phyloP scores from a whole-genome alignment of 2,329 filamentous ascomycete genomes.

The Coleophoma cylindrospora region DNA sequence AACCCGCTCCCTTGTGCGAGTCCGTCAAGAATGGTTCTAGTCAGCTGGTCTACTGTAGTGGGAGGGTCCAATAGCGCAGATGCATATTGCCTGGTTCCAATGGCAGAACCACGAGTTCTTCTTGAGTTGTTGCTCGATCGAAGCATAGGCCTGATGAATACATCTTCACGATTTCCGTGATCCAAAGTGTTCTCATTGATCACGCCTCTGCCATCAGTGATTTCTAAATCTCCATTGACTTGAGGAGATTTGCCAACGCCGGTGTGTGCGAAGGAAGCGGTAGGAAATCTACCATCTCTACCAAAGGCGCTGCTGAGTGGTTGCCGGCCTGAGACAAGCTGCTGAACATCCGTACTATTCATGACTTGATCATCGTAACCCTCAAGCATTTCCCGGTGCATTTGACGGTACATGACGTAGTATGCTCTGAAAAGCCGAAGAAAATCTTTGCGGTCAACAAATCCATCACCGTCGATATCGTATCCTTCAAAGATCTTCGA shows the following conservation, averaged over 20 bases:
- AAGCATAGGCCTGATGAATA: constrained; percentile 39
- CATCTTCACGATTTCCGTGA: constrained; percentile 52
- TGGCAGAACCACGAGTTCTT: constrained; percentile 14
- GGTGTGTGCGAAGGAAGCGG: constrained; percentile 52
- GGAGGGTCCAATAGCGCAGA: constrained; percentile 22
- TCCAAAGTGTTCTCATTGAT: constrained; percentile 57
- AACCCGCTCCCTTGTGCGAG: not conserved
- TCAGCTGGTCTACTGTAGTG: constrained; percentile 13
- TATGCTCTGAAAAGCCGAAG: constrained; percentile 88
- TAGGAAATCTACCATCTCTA: constrained; percentile 63
- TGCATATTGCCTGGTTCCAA: constrained; percentile 1
- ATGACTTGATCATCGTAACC: constrained; percentile 74
- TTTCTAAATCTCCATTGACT: constrained; percentile 57
- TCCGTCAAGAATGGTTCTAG: constrained; percentile 1
- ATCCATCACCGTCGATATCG: constrained; percentile 85
- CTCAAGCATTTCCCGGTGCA: constrained; percentile 78
- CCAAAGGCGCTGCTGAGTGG: constrained; percentile 72
- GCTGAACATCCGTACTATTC: constrained; percentile 69
- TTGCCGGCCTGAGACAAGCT: constrained; percentile 70
- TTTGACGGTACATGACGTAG: constrained; percentile 84
- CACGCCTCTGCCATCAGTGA: constrained; percentile 55
- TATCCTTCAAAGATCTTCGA: constrained; percentile 80
- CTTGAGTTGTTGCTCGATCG: constrained; percentile 29
- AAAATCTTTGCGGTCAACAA: constrained; percentile 80
- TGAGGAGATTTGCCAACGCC: constrained; percentile 62